Evolutionary conservation across 1,284 basidiomycete genomes (phyloP), one percentile per base, ranked within the genome.

Genomic region (Leccinum laetum): DNA sequence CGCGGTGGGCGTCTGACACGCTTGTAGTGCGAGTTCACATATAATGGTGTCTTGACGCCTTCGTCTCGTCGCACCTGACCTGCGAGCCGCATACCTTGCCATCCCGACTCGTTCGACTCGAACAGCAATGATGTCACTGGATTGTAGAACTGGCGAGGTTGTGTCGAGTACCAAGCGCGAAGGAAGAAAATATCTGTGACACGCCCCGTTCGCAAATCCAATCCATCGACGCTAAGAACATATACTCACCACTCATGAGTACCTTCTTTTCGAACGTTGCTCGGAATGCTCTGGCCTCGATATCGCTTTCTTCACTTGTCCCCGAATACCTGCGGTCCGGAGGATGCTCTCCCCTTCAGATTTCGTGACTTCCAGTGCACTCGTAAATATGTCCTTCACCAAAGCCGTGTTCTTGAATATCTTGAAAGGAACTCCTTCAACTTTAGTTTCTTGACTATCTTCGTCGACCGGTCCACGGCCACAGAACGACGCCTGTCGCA

Each of bases 331-430:
- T 5, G 94, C 98, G 0, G 98, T 99, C 69, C 91, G 85, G 65
- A 32, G 85, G 65, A 32, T 88, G 75, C 94, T 95, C 11, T 96
- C 98, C 10, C 98, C 98, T 78, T 99, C 98, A 72, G 99, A 99
- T 79, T 98, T 99, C 67, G 96, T 95, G 11, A 99, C 96, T 78
- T 99, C 97, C 37, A 99, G 84, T 11, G 94, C 89, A 60, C 87
- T 90, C 66, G 82, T 91, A 81, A 99, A 99, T 96, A 99, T 99
- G 75, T 98, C 95, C 82, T 93, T 96, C 72, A 99, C 84, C 76
- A 99, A 99, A 0, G 96, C 98, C 14, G 98, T 99, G 79, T 99
- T 99, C 82, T 99, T 99, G 86, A 93, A 99, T 66, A 99, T 93
- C 84, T 99, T 99, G 81, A 91, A 94, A 29, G 98, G 97, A 32